Percentiles rank a stretch among this genome's conserved stretches.
Conservation (phyloP, 208 protist species). For the Leptomonas pyrrhocoris region DNA sequence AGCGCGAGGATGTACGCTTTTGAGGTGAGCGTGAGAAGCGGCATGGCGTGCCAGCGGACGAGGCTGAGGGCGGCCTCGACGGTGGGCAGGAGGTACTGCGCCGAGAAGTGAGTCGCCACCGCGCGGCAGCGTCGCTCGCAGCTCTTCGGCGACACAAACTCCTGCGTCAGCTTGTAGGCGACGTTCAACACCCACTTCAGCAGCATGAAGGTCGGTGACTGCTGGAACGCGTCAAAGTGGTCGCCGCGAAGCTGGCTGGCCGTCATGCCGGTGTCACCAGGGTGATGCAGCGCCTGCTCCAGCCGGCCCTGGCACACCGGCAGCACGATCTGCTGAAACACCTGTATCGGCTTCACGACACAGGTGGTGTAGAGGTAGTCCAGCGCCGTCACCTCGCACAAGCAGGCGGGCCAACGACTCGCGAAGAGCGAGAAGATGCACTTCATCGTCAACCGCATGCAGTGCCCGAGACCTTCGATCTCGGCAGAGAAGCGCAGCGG, state of each 20-base stretch:
- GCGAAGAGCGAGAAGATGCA: slow-evolving; percentile 61
- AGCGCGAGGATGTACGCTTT: slow-evolving; percentile 87
- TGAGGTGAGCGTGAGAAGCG: slow-evolving; percentile 61
- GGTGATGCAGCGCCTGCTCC: slow-evolving; percentile 29
- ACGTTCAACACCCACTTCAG: slow-evolving; percentile 67
- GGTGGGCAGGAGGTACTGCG: slow-evolving; percentile 40
- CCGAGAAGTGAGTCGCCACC: slow-evolving; percentile 59
- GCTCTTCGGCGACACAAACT: slow-evolving; percentile 61
- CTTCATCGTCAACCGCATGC: slow-evolving; percentile 77
- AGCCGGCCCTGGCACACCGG: slow-evolving; percentile 50
- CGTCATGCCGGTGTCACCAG: slow-evolving; percentile 29
- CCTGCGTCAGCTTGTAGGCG: slow-evolving; percentile 60
- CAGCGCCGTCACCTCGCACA: slow-evolving; percentile 62
- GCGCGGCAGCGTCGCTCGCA: slow-evolving; percentile 61
- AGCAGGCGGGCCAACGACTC: slow-evolving; percentile 60
- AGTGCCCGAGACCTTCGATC: slow-evolving; percentile 68
- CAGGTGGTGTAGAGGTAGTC: slow-evolving; percentile 54
- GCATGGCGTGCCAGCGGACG: slow-evolving; percentile 75
- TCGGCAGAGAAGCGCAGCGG: slow-evolving; percentile 27
- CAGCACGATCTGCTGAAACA: slow-evolving; percentile 43
- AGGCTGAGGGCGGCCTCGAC: slow-evolving; percentile 60
- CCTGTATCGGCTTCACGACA: slow-evolving; percentile 41
- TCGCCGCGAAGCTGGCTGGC: slow-evolving; percentile 50
- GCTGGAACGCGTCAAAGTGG: slow-evolving; percentile 62
- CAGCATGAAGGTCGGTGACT: slow-evolving; percentile 59